A percentile compares a stretch with the other conserved stretches of the same genome.
phyloP scores from a whole-genome alignment of 371 early-diverging fungal species.

The Apophysomyces ossiformis region DNA sequence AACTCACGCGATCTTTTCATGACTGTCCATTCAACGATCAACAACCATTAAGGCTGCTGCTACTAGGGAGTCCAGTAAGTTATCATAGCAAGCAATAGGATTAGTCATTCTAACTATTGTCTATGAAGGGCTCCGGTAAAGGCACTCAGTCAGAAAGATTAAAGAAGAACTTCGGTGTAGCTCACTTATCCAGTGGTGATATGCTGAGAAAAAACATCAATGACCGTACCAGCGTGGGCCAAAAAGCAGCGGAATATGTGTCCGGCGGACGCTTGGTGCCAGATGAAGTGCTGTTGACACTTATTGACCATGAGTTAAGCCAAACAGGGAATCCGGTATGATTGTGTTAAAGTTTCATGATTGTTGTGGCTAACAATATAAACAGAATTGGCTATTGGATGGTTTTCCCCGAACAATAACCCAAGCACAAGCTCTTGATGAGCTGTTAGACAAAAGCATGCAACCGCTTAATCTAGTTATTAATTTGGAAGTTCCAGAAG shows the following conservation, averaged over 20 bases:
- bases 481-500: conserved; percentile 90
- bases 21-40: conserved; percentile 44
- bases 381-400: conserved; percentile 87
- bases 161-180: conserved; percentile 66
- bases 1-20: conserved; percentile 29
- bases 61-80: conserved; percentile 67
- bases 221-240: conserved; percentile 69
- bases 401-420: conserved; percentile 94
- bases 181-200: conserved; percentile 84
- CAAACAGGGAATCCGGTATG: conserved; percentile 51
- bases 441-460: conserved; percentile 51
- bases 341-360: no score
- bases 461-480: conserved; percentile 86
- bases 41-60: conserved; percentile 60
- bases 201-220: conserved; percentile 80
- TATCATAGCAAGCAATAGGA: background rate
- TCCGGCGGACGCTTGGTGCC: conserved; percentile 72
- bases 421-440: conserved; percentile 87
- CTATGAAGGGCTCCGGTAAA: conserved; percentile 78
- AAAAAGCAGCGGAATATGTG: conserved; percentile 60
- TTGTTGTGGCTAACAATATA: background rate
- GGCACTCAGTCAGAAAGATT: conserved; percentile 88
- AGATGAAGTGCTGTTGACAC: conserved; percentile 76
- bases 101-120: conserved; percentile 4
- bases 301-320: conserved; percentile 75